Base-by-base conservation (phyloP, 768 basidiomycete species). In the Leccinum incarnatum region DNA sequence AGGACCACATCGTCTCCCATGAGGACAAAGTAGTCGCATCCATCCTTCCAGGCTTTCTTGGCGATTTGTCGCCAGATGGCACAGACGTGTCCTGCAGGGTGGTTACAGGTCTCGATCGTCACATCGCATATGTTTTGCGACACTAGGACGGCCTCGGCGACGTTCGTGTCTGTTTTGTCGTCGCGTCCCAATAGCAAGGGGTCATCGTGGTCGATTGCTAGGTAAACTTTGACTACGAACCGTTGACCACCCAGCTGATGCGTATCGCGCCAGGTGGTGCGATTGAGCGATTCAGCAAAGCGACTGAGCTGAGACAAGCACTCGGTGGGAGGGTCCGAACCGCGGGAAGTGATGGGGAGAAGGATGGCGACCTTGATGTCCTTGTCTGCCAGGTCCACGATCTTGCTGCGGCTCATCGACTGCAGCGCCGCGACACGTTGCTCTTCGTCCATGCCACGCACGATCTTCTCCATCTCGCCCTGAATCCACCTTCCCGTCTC, bases 341-440 rank as follows among this genome's bases (percentile, higher is more conserved):
- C 79, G 1, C 79, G 75, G 8, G 84, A 85, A 1, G 84, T 85
- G 62, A 86, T 77, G 2, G 85, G 85, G 8, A 86, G 77, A 3
- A 86, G 73, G 45, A 85, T 74, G 2, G 79, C 85, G 62, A 84
- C 83, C 6, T 69, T 76, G 53, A 75, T 70, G 2, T 67, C 67
- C 23, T 70, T 66, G 0, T 67, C 56, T 6, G 67, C 61, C 8
- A 85, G 70, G 48, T 76, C 56, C 27, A 83, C 58, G 9, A 83
- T 49, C 47, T 74, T 59, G 61, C 83, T 83, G 37, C 40, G 48
- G 17, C 67, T 65, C 45, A 77, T 65, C 10, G 19, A 57, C 19
- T 61, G 54, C 37, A 79, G 60, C 37, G 60, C 47, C 2, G 61
- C 34, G 7, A 14, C 17, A 17, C 67, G 64, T 32, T 59, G 62